Evolutionary conservation across 225 moss, liverwort and hornwort species (phyloP), one percentile per base, ranked within the genome.

Genomic region (Neckera pumila): DNA sequence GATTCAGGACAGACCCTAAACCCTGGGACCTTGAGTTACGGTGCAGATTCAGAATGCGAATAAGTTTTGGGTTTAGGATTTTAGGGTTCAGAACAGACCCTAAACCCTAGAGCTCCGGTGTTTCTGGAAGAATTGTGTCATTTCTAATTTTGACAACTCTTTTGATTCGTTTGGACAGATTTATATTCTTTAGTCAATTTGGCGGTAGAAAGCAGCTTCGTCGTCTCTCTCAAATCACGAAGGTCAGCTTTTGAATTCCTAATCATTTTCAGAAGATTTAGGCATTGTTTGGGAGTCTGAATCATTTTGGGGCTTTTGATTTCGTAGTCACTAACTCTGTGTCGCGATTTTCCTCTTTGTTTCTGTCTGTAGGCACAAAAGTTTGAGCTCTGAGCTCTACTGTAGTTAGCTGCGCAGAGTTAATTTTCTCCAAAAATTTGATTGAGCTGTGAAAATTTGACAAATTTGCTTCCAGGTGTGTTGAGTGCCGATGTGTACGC

Each of bases 161-260:
- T 9, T 42, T 82, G 33, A 57, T 64, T 40, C 8, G 25, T 66
- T 76, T 45, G 16, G 59, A 61, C 94, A 97, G 99, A 95, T 45
- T 97, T 99, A 49, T 49, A 49, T 12, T 49, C 84, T 99, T 99
- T 82, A 93, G 92, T 76, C 97, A 97, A 89, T 97, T 99, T 82
- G 99, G 99, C 84, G 96, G 88, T 64, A 96, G 96, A 60, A 93
- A 93, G 67, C 93, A 94, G 56, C 95, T 99, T 45, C 7, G 8
- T 83, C 96, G 97, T 11, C 74, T 99, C 67, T 99, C 99, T 84
- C 95, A 97, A 22, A 97, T 95, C 86, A 99, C 95, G 92, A 96
- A 93, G 95, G 98, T 97, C 27, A 82, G 92, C 85, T 42, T 84
- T 76, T 34, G 74, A 60, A 31, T 81, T 76, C 3, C 34, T 10